Evolutionary conservation across 1,284 basidiomycete species (phyloP).

Genomic region (Austroboletus niveus): DNA sequence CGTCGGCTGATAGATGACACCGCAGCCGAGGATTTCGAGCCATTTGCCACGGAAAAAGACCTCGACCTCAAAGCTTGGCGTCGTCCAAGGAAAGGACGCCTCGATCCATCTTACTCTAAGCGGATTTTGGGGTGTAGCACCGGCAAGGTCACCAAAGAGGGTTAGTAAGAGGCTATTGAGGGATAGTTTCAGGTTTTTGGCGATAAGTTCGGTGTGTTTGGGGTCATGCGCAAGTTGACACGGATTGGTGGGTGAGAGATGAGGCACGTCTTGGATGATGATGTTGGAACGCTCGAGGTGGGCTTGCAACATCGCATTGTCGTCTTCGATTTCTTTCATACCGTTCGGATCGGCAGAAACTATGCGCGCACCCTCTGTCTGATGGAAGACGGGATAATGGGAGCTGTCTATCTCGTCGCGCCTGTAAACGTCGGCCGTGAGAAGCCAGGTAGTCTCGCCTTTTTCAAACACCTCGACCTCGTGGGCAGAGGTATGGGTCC

Average conservation of each 20-base stretch:
- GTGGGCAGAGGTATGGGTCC: constrained; percentile 97
- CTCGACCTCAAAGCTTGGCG: constrained; percentile 97
- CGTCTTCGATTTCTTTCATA: constrained; percentile 59
- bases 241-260: constrained; percentile 75
- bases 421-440: constrained; percentile 98
- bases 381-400: constrained; percentile 99
- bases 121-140: constrained; percentile 56
- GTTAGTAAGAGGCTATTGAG: constrained; percentile 86
- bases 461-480: constrained; percentile 89
- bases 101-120: constrained; percentile 95
- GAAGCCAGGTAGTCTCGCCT: constrained; percentile 81
- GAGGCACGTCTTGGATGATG: constrained; percentile 83
- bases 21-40: constrained; percentile 95
- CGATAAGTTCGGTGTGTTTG: constrained; percentile 66
- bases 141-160: constrained; percentile 68
- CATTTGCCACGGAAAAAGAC: constrained; percentile 96
- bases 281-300: constrained; percentile 71
- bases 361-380: constrained; percentile 94
- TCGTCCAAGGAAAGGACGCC: constrained; percentile 97
- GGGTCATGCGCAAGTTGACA: constrained; percentile 78
- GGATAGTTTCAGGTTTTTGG: constrained; percentile 86
- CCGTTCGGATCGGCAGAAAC: constrained; percentile 56
- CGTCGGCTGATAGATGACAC: constrained; percentile 89
- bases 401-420: constrained; percentile 97
- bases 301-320: constrained; percentile 61